Percentiles rank a stretch among this genome's conserved stretches.
Conservation (phyloP, 164 flowering plant genomes). For the Aristolochia californica region DNA sequence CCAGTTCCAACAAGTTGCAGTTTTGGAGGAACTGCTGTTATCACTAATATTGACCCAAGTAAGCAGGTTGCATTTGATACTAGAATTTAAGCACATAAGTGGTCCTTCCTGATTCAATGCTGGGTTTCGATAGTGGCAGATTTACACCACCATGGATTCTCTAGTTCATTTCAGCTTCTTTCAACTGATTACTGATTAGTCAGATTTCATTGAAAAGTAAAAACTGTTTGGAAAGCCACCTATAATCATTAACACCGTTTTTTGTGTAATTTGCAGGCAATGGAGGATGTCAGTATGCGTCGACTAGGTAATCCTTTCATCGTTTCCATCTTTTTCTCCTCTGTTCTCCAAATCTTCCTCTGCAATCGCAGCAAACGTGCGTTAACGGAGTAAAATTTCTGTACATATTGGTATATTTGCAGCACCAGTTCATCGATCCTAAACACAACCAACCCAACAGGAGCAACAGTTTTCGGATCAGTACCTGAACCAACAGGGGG, state of each 20-base stretch:
- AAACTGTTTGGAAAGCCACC: neutral
- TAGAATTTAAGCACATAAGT: neutral
- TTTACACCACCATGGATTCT: no score
- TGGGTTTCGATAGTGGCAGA: neutral
- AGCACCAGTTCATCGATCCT: conserved; percentile 42
- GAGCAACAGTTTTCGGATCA: conserved; percentile 35
- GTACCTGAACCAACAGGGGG: conserved; percentile 18
- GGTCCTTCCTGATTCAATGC: neutral
- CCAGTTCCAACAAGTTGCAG: conserved; percentile 76
- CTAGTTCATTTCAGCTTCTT: no score
- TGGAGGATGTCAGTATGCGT: conserved; percentile 43
- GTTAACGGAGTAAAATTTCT: neutral
- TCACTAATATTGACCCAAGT: conserved; percentile 71
- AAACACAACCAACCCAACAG: conserved; percentile 43
- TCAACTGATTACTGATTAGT: no score
- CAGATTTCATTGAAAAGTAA: no score
- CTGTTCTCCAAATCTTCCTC: neutral
- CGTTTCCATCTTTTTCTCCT: neutral
- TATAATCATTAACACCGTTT: neutral
- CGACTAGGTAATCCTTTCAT: conserved; percentile 37
- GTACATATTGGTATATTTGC: no score
- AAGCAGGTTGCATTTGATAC: conserved; percentile 13
- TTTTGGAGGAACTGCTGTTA: conserved; percentile 75
- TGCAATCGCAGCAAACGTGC: no score
- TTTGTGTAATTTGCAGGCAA: conserved; percentile 29